Evolutionary conservation across 2,329 filamentous ascomycete species (phyloP), one percentile per base, ranked within the genome.

Genomic region (Lizonia empirigonia): DNA sequence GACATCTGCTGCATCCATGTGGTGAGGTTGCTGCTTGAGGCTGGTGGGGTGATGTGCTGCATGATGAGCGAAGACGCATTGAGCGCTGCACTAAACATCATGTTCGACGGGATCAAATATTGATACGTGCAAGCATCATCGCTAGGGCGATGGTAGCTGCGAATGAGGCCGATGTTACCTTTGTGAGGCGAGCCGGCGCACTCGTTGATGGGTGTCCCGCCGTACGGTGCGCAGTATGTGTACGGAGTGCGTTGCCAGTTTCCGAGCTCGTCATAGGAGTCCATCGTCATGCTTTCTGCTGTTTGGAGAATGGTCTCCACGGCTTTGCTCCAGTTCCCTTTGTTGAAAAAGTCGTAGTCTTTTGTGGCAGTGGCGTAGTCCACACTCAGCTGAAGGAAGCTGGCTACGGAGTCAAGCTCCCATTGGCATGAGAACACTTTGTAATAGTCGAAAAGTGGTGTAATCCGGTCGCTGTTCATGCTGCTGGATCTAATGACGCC

Each of bases 51-150:
- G 37, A 85, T 69, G 20, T 69, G 69, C 15, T 69, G 72, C 75
- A 82, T 81, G 66, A 85, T 84, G 6, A 69, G 58, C 8, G 78
- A 76, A 0, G 80, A 74, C 0, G 78, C 74, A 24, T 77, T 78
- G 8, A 91, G 79, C 56, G 85, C 87, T 8, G 80, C 75, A 20
- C 84, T 78, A 60, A 91, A 86, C 87, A 90, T 89, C 87, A 91
- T 91, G 47, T 81, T 82, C 15, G 71, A 71, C 0, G 78, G 78
- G 35, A 80, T 76, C 35, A 81, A 73, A 48, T 78, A 75, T 55
- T 80, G 77, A 52, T 74, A 80, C 29, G 78, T 79, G 10, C 77
- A 79, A 1, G 76, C 67, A 52, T 81, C 78, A 55, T 81, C 79
- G 18, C 72, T 75, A 5, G 79, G 79, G 7, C 78, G 70, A 62